phyloP scores from a whole-genome alignment of 306 rosid species.

The Rubus idaeus region DNA sequence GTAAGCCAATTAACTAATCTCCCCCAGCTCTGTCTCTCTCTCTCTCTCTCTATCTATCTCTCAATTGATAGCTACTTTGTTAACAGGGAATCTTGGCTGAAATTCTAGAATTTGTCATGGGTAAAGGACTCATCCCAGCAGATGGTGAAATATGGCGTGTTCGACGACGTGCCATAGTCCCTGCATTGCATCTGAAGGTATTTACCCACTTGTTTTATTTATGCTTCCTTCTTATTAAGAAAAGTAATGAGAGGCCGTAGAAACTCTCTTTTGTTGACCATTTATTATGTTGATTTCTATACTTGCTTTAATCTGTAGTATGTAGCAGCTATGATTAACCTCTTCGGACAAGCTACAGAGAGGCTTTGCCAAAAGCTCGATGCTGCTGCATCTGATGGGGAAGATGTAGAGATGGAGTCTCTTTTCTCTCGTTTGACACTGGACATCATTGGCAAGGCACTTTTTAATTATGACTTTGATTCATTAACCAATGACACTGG shows the following conservation, averaged over 20 bases:
- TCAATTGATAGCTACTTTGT: slow-evolving; percentile 20
- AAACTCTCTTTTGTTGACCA: neutral
- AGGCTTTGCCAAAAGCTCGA: slow-evolving; percentile 93
- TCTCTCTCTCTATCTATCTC: neutral
- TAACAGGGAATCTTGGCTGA: slow-evolving; percentile 97
- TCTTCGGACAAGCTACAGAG: slow-evolving; percentile 94
- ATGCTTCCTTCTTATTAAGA: neutral
- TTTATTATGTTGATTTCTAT: slow-evolving; percentile 22
- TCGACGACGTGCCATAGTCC: slow-evolving; percentile 87
- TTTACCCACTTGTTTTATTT: neutral
- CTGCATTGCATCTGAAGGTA: slow-evolving; percentile 91
- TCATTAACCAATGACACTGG: slow-evolving; percentile 88
- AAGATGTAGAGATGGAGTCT: slow-evolving; percentile 97
- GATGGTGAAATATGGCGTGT: slow-evolving; percentile 96
- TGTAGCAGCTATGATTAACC: slow-evolving; percentile 88
- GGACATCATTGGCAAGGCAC: slow-evolving; percentile 94
- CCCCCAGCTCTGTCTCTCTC: slow-evolving; percentile 12
- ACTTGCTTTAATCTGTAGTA: slow-evolving; percentile 49
- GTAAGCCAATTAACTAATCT: slow-evolving; percentile 38
- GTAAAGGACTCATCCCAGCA: slow-evolving; percentile 97
- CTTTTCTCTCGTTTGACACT: slow-evolving; percentile 92
- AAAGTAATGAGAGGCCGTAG: too few species aligned
- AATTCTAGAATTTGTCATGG: slow-evolving; percentile 95
- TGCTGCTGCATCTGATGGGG: slow-evolving; percentile 77
- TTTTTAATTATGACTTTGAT: slow-evolving; percentile 94